Conservation (phyloP, 192 early-diverging fungal genomes). For the Coemansia sp. region DNA sequence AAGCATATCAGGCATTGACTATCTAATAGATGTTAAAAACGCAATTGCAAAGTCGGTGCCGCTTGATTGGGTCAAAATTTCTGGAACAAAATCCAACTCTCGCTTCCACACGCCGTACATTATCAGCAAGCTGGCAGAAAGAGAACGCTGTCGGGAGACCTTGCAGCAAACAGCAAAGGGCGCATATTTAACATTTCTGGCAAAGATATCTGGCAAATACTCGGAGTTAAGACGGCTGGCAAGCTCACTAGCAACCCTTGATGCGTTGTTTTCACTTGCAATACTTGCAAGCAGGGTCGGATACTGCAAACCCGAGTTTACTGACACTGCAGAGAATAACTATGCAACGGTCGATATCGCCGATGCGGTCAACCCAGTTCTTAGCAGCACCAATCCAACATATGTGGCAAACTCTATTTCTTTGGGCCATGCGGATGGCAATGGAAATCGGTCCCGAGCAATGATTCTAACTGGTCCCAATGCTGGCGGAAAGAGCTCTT, state of each 20-base stretch:
- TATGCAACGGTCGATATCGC: conserved; percentile 72
- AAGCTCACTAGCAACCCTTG: conserved; percentile 60
- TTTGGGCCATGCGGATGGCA: conserved; percentile 60
- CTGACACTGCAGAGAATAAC: conserved; percentile 45
- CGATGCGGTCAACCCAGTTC: conserved; percentile 82
- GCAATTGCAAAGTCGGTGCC: conserved; percentile 62
- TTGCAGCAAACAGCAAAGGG: conserved; percentile 62
- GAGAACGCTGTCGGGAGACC: conserved; percentile 64
- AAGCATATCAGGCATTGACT: conserved; percentile 72
- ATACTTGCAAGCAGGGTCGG: conserved; percentile 86
- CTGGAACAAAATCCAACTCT: conserved; percentile 39
- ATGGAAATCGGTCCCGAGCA: conserved; percentile 47
- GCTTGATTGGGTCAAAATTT: conserved; percentile 70
- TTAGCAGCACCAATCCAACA: conserved; percentile 43
- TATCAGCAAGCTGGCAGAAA: conserved; percentile 60
- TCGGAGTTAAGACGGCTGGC: conserved; percentile 64
- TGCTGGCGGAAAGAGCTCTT: conserved; percentile 97
- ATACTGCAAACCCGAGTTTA: conserved; percentile 81
- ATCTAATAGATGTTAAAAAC: conserved; percentile 72
- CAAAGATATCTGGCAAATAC: conserved; percentile 61
- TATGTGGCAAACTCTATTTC: conserved; percentile 90
- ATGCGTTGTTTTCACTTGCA: conserved; percentile 67
- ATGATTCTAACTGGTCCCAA: conserved; percentile 96
- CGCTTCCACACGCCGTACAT: conserved; percentile 49
- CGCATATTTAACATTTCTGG: conserved; percentile 67